phyloP scores from a whole-genome alignment of 2,329 filamentous ascomycete genomes.

The Cercospora nicotianae region DNA sequence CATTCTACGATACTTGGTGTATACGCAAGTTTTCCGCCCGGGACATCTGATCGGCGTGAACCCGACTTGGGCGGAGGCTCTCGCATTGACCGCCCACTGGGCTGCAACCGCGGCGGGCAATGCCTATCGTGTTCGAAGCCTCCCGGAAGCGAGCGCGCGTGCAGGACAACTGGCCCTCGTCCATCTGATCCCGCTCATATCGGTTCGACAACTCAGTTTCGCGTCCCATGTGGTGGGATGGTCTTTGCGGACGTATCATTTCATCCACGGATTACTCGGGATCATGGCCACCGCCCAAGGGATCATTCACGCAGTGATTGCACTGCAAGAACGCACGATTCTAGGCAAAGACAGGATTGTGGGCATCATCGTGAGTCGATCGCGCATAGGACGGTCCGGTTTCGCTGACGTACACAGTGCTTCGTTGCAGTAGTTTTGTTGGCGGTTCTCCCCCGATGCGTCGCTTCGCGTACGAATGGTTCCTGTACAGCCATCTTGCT shows the following conservation, averaged over 20 bases:
- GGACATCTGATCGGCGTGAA: no score
- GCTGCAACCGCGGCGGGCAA: no score
- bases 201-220: constrained; percentile 2
- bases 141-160: no score
- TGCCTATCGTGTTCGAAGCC: no score
- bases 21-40: no score
- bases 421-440: no score
- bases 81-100: no score
- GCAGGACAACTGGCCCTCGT: no score
- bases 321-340: background rate
- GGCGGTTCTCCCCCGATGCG: background rate
- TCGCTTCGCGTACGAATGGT: constrained; percentile 3
- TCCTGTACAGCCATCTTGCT: background rate
- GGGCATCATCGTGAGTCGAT: background rate
- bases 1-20: constrained; percentile 1
- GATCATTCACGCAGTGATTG: background rate
- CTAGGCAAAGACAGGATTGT: constrained; percentile 1
- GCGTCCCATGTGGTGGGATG: background rate
- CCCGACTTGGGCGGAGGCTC: no score
- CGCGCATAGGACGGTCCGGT: background rate
- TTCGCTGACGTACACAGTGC: constrained; percentile 3
- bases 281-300: background rate
- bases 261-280: background rate
- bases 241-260: background rate
- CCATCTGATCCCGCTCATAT: no score